phyloP scores from a whole-genome alignment of 2,329 filamentous ascomycete genomes.

The Neonectria neomacrospora region DNA sequence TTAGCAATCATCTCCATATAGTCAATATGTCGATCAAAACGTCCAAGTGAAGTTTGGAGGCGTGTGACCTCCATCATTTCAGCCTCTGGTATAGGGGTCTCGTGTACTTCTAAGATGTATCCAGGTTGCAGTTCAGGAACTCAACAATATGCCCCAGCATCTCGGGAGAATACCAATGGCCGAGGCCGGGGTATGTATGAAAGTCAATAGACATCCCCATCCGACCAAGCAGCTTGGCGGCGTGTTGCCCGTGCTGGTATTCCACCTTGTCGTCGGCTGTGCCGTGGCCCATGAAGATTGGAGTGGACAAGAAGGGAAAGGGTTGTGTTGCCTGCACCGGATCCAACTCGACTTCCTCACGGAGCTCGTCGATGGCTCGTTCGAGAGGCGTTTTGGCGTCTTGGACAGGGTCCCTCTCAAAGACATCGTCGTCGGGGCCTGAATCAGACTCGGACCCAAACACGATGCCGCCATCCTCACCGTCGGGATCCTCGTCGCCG shows the following conservation, averaged over 20 bases:
- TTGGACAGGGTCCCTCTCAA: constrained; percentile 28
- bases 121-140: constrained; percentile 42
- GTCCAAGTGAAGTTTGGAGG: background rate
- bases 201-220: constrained; percentile 51
- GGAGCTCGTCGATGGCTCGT: constrained; percentile 40
- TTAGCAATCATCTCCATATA: background rate
- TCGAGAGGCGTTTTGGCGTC: constrained; percentile 32
- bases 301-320: constrained; percentile 44
- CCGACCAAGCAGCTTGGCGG: constrained; percentile 47
- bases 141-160: constrained; percentile 54
- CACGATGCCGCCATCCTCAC: constrained; percentile 12
- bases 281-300: constrained; percentile 60
- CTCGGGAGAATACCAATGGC: constrained; percentile 57
- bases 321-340: background rate
- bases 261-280: constrained; percentile 55
- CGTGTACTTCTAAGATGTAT: background rate
- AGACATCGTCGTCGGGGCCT: constrained; percentile 30
- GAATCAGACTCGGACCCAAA: constrained; percentile 9
- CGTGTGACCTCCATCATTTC: background rate
- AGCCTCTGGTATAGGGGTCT: background rate
- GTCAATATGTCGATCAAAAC: background rate
- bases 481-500: background rate
- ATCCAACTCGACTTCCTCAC: constrained; percentile 44
- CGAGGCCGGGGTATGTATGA: constrained; percentile 53
- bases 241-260: constrained; percentile 48